Base-by-base conservation (phyloP, 208 protist genomes). In the Leptomonas pyrrhocoris region DNA sequence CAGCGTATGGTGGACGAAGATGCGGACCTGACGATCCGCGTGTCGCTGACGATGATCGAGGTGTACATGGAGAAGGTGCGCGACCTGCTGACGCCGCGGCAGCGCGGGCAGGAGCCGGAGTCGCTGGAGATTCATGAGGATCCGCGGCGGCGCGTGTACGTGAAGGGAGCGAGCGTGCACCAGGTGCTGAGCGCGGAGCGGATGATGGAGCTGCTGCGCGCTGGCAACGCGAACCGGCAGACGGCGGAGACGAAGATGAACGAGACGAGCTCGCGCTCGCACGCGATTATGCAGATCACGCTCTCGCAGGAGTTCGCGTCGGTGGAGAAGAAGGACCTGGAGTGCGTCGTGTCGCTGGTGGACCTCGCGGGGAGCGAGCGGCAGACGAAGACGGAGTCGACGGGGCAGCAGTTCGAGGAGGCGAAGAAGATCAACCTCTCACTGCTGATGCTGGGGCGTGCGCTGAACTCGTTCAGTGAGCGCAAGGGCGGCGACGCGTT, bases 191-290 rank as follows among this genome's bases (percentile, higher is more conserved):
- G 80, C 28, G 55, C 77, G 42, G 80, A 94, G 34, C 65, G 85
- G 28, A 69, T 93, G 61, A 83, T 93, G 58, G 83, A 95, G 71
- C 69, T 81, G 48, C 66, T 95, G 49, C 80, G 69, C 28, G 77
- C 72, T 15, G 90, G 87, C 51, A 89, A 92, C 74, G 74, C 77
- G 50, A 91, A 85, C 34, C 79, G 90, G 28, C 83, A 89, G 54
- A 91, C 84, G 40, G 81, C 87, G 16, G 78, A 91, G 49, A 98
- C 95, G 13, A 78, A 83, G 49, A 91, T 92, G 71, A 98, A 98
- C 81, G 79, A 84, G 30, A 81, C 79, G 25, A 97, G 92, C 53
- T 97, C 91, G 54, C 84, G 53, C n/a, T n/a, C n/a, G n/a, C n/a
- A n/a, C n/a, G n/a, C n/a, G n/a, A n/a, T n/a, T n/a, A n/a, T n/a